These are phyloP conservation scores for Vigna nakashimae DNA, from an alignment of 306 rosid genomes.

Conservation along the genomic window DNA sequence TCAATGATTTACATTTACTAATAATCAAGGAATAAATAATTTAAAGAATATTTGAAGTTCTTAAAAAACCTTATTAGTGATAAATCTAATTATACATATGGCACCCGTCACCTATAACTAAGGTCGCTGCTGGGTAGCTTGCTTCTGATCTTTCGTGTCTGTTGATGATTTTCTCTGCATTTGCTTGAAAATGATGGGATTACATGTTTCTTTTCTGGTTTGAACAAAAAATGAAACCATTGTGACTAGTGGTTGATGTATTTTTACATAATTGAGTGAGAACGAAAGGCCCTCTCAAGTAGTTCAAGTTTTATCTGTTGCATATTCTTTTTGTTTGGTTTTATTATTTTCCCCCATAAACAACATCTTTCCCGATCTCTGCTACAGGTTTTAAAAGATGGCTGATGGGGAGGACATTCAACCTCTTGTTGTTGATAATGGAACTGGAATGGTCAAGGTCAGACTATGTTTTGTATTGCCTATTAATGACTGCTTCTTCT, in stretches of 20 bases:
- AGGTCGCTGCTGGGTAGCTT: too few species aligned
- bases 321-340: neutral
- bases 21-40: too few species aligned
- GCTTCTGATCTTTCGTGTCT: too few species aligned
- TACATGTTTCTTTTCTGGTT: neutral
- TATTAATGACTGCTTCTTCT: neutral
- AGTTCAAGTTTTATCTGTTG: neutral
- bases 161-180: neutral
- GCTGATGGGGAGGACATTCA: constrained; percentile 73
- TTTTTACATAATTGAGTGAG: constrained; percentile 14
- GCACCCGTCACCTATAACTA: too few species aligned
- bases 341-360: neutral
- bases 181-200: constrained; percentile 6
- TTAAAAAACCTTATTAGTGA: too few species aligned
- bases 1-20: too few species aligned
- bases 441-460: constrained; percentile 80
- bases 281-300: neutral
- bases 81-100: too few species aligned
- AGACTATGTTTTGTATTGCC: constrained; percentile 12
- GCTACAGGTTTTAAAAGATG: constrained; percentile 51
- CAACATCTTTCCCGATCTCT: neutral
- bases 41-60: too few species aligned
- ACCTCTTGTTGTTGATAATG: constrained; percentile 74
- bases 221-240: neutral
- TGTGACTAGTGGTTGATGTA: constrained; percentile 4